Conservation (phyloP, 83 land plant species). For the Picea abies region DNA sequence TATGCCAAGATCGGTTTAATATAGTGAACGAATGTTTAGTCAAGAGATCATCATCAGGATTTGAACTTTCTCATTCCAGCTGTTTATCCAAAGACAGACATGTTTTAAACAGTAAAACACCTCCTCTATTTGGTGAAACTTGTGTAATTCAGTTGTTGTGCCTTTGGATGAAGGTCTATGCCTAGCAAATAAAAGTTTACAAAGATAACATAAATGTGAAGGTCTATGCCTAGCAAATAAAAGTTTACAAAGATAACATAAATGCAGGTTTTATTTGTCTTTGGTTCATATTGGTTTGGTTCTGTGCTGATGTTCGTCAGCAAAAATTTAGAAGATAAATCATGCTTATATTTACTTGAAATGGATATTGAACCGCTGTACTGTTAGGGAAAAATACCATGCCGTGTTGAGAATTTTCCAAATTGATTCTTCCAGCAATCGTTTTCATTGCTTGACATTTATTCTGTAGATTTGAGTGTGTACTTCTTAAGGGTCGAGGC, state of each 20-base stretch:
- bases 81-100: too few species aligned
- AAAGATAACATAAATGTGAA: neutral
- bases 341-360: neutral
- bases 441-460: neutral
- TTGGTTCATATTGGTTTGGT: neutral
- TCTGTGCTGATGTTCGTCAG: neutral
- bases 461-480: neutral
- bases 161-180: neutral
- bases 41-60: too few species aligned
- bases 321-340: neutral
- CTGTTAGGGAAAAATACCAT: neutral
- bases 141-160: neutral
- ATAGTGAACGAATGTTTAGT: too few species aligned
- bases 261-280: neutral
- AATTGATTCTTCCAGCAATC: neutral
- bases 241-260: neutral
- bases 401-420: neutral
- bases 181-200: neutral
- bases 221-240: neutral
- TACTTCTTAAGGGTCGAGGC: neutral
- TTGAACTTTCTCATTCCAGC: too few species aligned
- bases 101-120: too few species aligned
- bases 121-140: too few species aligned
- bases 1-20: too few species aligned
- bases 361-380: neutral